Base-by-base conservation (phyloP, 108 stramenopile species). In the Schizochytrium sp. region DNA sequence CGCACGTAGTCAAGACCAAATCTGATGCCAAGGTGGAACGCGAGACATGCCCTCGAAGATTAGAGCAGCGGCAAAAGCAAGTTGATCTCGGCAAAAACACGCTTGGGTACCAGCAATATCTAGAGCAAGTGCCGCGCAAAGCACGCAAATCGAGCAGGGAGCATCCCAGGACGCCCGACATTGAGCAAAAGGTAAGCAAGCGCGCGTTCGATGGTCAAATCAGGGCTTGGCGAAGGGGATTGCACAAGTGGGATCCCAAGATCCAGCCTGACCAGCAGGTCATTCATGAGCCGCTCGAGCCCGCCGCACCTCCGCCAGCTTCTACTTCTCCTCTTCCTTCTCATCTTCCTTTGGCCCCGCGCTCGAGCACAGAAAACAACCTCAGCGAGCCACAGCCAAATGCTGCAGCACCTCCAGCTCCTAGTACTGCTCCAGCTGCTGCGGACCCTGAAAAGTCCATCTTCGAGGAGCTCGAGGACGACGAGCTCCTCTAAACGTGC, bases 41-140 rank as follows among this genome's bases (percentile, higher is more conserved):
- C 3, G 92, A 92, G 76, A 91, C 72, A 19, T 90, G 91, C 90
- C 83, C 90, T 2, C 88, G 72, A 12, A 88, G 92, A 19, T 28
- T 92, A 5, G 88, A 88, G 29, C 89, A 90, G 58, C 72, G 92
- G 23, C 90, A 92, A 51, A 92, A 92, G 90, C 92, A 92, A 60
- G 87, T 92, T 14, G 90, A 91, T 53, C 91, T 48, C 41, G 92
- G 92, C 34, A 92, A 92, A 88, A 92, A 92, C 72, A 92, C 92
- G 21, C 25, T 88, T 53, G 92, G 92, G 8, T 92, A 92, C 63
- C 90, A 92, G 43, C 47, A 12, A 12, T 92, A 92, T 71, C 48
- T 47, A 23, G 19, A 34, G 14, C 5, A 10, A 14, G 87, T 92
- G 14, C 91, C 92, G 10, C 44, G 45, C 89, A 34, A 58, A 43